These are phyloP conservation scores for Ceratocystis eucalypticola DNA, from an alignment of 2,329 filamentous ascomycete genomes.

Conservation along the genomic window DNA sequence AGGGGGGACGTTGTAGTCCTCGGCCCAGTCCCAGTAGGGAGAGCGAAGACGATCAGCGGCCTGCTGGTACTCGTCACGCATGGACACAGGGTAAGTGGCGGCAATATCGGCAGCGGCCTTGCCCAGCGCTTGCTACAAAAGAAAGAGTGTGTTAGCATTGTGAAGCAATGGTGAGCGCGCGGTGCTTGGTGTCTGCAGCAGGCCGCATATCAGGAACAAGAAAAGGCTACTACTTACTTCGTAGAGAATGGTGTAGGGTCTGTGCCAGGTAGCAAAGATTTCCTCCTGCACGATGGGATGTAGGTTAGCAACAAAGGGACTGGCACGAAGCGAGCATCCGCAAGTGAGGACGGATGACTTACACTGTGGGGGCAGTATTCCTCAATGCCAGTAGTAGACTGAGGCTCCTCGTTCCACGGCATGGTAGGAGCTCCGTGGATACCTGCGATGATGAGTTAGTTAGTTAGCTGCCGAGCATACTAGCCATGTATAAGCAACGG, in stretches of 20 bases:
- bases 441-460: conserved; percentile 21
- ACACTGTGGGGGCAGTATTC: conserved; percentile 38
- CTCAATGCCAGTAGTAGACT: conserved; percentile 24
- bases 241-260: conserved; percentile 40
- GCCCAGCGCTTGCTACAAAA: conserved; percentile 38
- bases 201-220: not conserved
- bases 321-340: not conserved
- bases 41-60: conserved; percentile 36
- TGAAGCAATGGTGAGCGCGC: not conserved
- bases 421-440: conserved; percentile 33
- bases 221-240: conserved; percentile 30
- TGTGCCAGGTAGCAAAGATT: conserved; percentile 43
- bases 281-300: conserved; percentile 28
- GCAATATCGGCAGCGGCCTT: conserved; percentile 35
- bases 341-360: conserved; percentile 20
- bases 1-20: conserved; percentile 31
- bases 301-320: not conserved
- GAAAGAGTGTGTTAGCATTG: not conserved
- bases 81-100: conserved; percentile 29
- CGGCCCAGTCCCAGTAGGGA: conserved; percentile 44
- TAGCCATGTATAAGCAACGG: not conserved
- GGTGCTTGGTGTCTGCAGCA: not conserved
- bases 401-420: conserved; percentile 29
- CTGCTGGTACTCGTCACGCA: conserved; percentile 28
- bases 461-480: not conserved